A percentile compares a stretch with the other conserved stretches of the same genome.
Conservation (phyloP, 1,284 basidiomycete species). For the Marasmius sp. region DNA sequence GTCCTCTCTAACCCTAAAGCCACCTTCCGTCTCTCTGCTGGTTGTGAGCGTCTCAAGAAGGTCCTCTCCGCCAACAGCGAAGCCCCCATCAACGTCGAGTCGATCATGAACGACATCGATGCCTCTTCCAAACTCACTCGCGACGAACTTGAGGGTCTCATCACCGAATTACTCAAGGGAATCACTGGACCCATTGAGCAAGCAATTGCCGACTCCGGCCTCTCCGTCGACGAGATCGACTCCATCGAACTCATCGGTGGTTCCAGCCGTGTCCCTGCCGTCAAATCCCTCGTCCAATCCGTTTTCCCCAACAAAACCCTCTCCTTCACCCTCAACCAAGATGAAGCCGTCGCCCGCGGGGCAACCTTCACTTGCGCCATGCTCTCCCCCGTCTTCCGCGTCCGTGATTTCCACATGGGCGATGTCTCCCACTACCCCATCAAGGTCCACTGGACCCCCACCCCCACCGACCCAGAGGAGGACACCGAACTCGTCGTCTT, state of each 20-base stretch:
- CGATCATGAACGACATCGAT: conserved; percentile 92
- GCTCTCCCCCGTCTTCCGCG: conserved; percentile 94
- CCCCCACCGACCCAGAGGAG: conserved; percentile 76
- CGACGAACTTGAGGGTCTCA: conserved; percentile 89
- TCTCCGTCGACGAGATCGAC: conserved; percentile 92
- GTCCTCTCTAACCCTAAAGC: conserved; percentile 89
- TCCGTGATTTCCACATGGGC: conserved; percentile 86
- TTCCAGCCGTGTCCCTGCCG: conserved; percentile 93
- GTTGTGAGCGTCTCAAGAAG: conserved; percentile 86
- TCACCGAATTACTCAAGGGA: conserved; percentile 87
- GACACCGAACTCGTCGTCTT: conserved; percentile 89
- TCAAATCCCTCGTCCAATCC: conserved; percentile 88
- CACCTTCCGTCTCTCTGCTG: conserved; percentile 81
- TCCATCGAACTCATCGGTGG: conserved; percentile 91
- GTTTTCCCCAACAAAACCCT: conserved; percentile 81
- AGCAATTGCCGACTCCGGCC: conserved; percentile 87
- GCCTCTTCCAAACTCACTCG: conserved; percentile 91
- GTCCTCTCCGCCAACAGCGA: conserved; percentile 77
- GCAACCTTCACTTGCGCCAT: conserved; percentile 94
- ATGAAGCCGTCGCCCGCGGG: conserved; percentile 91
- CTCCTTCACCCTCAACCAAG: conserved; percentile 90
- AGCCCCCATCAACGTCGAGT: conserved; percentile 87
- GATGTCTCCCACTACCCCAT: conserved; percentile 86
- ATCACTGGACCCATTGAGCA: conserved; percentile 91
- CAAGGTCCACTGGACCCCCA: conserved; percentile 82